These are phyloP conservation scores for Rhizophagus sp. DNA, from an alignment of 192 early-diverging fungal genomes.

Conservation along the genomic window DNA sequence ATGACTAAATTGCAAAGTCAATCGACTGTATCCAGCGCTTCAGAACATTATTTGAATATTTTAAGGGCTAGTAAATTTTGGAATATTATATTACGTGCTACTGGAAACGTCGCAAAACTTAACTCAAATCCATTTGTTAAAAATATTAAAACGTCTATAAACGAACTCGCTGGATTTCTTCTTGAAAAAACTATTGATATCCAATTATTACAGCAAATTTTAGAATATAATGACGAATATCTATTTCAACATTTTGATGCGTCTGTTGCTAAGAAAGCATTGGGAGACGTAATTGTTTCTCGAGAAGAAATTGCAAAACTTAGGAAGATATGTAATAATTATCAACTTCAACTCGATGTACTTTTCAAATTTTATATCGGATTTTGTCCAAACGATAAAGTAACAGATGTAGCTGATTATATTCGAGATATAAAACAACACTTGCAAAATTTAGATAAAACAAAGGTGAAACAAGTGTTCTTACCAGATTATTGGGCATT, in stretches of 20 bases:
- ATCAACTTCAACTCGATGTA: neutral
- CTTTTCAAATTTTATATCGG: neutral
- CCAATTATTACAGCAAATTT: neutral
- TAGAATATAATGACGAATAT: neutral
- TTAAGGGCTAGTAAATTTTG: neutral
- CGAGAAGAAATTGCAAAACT: neutral
- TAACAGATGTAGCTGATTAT: neutral
- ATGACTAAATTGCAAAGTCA: neutral
- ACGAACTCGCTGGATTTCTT: neutral
- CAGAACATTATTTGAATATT: neutral
- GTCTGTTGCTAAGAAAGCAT: neutral
- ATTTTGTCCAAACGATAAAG: neutral
- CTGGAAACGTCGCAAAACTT: neutral
- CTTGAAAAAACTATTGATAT: neutral
- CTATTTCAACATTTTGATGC: neutral
- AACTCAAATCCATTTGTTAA: neutral
- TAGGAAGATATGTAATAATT: neutral
- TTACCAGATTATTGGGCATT: neutral
- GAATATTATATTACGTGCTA: neutral
- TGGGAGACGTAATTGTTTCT: neutral
- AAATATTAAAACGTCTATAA: neutral
- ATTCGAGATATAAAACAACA: neutral
- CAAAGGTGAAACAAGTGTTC: neutral
- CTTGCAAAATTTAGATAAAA: neutral
- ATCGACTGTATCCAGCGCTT: neutral